phyloP scores from a whole-genome alignment of 2,329 filamentous ascomycete genomes.

The Trichoderma cornu-damae region DNA sequence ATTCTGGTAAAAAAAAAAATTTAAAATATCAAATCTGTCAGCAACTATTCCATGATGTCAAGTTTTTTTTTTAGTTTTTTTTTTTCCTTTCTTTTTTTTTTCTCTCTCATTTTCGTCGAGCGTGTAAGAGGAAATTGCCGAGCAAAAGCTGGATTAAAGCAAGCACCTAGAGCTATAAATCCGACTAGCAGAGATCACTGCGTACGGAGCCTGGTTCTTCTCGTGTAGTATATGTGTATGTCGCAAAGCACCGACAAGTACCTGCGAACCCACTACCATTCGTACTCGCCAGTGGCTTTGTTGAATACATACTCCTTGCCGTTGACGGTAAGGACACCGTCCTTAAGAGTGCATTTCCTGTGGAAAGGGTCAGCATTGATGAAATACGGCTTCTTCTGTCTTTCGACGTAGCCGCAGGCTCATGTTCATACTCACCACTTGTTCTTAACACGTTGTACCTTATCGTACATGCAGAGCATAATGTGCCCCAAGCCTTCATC shows the following conservation, averaged over 20 bases:
- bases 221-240: background rate
- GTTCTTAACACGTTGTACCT: conserved; percentile 98
- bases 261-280: conserved; percentile 63
- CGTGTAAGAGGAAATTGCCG: background rate
- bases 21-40: background rate
- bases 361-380: conserved; percentile 24
- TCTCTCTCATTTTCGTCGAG: background rate
- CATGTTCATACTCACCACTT: conserved; percentile 61
- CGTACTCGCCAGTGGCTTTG: conserved; percentile 94
- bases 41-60: background rate
- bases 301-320: conserved; percentile 97
- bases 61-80: background rate
- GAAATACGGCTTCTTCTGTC: background rate
- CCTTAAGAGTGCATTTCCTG: conserved; percentile 96
- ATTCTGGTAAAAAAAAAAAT: too few relatives aligned
- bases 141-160: conserved; percentile 9
- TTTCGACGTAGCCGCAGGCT: background rate
- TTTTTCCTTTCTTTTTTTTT: background rate
- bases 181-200: background rate
- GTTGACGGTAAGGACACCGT: conserved; percentile 88
- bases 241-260: background rate
- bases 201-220: background rate
- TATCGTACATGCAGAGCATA: conserved; percentile 99
- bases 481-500: conserved; percentile 80
- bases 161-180: background rate